Evolutionary conservation across 2,329 filamentous ascomycete genomes (phyloP), one percentile per base, ranked within the genome.

Genomic region (Fusarium nelsonii): DNA sequence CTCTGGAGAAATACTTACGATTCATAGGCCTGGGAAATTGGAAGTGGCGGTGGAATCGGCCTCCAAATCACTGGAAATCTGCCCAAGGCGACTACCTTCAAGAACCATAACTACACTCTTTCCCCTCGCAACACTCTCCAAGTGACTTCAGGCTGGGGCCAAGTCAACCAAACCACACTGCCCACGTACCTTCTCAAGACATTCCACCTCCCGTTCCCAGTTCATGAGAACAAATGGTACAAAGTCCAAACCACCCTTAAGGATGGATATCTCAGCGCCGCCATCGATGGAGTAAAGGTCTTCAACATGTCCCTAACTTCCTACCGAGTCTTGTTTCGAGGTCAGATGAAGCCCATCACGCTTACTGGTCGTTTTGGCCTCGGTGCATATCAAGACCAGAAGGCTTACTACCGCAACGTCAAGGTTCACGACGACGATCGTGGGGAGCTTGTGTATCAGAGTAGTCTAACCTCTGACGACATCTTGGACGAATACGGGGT

Each of bases 121-220:
- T 59, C 58, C 1, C 54, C 36, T 18, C 23, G 34, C 8, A 60
- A 59, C 30, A 51, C 58, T 15, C 7, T 59, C 3, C 54, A 40
- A 3, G 33, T 60, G 10, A 45, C 43, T 7, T 59, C 54, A 4
- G 36, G 58, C 3, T 51, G 45, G 36, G 58, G 58, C 2, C 57
- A 59, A 30, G 36, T 60, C 18, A 60, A 60, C 15, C 58, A 59
- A 20, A 60, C 58, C 6, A 60, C 58, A 5, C 15, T 60, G 3
- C 43, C 43, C 2, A 59, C 58, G 11, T 60, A 60, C n/a, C 39
- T 59, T n/a, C 28, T 60, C 20, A 45, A 39, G 28, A 59, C 58
- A 6, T 20, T 39, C 10, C 26, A 60, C 36, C 20, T 60, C 9
- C 54, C 58, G 6, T 60, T 51, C 16, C 39, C 58, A 2, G 30